phyloP scores from a whole-genome alignment of 2,329 filamentous ascomycete species.

The Fusarium palustre region DNA sequence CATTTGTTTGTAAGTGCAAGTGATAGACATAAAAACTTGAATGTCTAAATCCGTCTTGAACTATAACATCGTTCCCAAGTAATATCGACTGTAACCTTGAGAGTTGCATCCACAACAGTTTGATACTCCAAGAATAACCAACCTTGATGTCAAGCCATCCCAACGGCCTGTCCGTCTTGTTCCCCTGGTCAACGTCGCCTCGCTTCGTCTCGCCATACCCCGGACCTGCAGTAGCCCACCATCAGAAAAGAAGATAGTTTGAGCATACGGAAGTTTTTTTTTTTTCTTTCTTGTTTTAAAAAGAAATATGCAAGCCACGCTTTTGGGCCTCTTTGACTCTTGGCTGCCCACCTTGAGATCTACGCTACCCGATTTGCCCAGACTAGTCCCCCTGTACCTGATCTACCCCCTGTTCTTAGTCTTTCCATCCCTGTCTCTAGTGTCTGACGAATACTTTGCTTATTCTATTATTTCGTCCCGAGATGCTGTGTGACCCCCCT shows the following conservation, averaged over 20 bases:
- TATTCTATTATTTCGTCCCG: slow-evolving; percentile 2
- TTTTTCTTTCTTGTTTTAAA: too few relatives aligned
- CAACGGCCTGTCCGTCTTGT: background rate
- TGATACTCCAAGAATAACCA: background rate
- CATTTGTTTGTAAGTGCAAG: background rate
- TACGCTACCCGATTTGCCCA: slow-evolving; percentile 13
- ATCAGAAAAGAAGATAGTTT: background rate
- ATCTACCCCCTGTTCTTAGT: background rate
- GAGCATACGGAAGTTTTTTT: background rate
- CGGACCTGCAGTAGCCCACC: slow-evolving; percentile 42
- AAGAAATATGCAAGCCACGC: slow-evolving; percentile 20
- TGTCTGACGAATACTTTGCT: background rate
- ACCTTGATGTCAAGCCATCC: background rate
- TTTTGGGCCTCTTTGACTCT: background rate
- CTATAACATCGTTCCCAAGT: background rate
- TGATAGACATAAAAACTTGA: background rate
- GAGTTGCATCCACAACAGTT: background rate
- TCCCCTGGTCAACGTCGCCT: background rate
- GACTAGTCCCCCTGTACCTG: background rate
- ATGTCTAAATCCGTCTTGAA: background rate
- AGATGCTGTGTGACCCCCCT: slow-evolving; percentile 22
- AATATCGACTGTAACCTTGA: background rate
- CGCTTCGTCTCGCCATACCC: background rate
- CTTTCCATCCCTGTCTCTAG: background rate
- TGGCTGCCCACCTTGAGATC: slow-evolving; percentile 1